Conservation (phyloP, 441 rosid species). For the Gossypium davidsonii region DNA sequence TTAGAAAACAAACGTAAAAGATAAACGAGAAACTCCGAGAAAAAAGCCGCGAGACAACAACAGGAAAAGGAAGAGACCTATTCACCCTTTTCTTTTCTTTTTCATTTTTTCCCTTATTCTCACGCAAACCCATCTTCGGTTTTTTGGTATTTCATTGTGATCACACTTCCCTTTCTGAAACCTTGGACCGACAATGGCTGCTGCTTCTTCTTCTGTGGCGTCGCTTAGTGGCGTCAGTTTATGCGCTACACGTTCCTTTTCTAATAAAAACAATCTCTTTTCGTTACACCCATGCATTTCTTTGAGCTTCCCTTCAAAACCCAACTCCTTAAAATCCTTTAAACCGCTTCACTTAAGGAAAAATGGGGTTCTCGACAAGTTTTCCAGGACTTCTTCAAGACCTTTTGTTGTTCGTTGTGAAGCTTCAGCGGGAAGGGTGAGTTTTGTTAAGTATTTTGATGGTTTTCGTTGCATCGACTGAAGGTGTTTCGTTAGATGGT, state of each 20-base stretch:
- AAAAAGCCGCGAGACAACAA: not conserved
- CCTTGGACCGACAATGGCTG: slow-evolving; percentile 32
- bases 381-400: slow-evolving; percentile 26
- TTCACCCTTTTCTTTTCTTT: not conserved
- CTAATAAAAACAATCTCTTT: slow-evolving; percentile 16
- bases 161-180: not conserved
- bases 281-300: slow-evolving; percentile 32
- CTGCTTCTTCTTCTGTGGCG: slow-evolving; percentile 42
- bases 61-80: not conserved
- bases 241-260: slow-evolving; percentile 20
- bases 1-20: not conserved
- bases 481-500: not conserved
- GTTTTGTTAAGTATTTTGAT: not conserved
- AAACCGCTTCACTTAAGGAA: slow-evolving; percentile 28
- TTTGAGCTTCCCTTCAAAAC: slow-evolving; percentile 33
- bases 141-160: not conserved
- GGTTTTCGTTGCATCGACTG: not conserved
- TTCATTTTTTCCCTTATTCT: not conserved
- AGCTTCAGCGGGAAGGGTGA: slow-evolving; percentile 64
- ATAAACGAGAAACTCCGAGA: slow-evolving; percentile 5
- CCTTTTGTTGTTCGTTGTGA: slow-evolving; percentile 57
- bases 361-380: slow-evolving; percentile 18
- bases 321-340: slow-evolving; percentile 26
- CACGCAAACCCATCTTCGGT: not conserved
- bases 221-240: slow-evolving; percentile 38